Evolutionary conservation across 805 yeast genomes (phyloP), one percentile per base, ranked within the genome.

Genomic region (Metschnikowia picachoensis): DNA sequence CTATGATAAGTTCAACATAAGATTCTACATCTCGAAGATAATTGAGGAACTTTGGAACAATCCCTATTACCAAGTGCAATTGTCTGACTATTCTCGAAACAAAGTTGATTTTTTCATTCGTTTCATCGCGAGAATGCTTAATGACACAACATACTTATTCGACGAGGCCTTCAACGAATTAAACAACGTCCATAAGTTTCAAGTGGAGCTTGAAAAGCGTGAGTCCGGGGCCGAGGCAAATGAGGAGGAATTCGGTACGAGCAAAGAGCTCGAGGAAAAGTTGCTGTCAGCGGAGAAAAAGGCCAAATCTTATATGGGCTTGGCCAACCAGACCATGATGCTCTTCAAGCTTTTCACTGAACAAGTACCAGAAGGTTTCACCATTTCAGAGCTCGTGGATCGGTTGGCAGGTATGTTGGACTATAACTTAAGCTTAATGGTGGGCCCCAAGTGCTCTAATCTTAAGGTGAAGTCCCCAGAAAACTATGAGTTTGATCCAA

Each of bases 321-420:
- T 94, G 52, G 82, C 94, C 14, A 86, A 87, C 55, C 87, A 89
- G 65, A 87, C 96, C 0, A 82, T 91, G 66, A 78, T 77, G 36
- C 70, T 94, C 52, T 85, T 94, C 59, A 83, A 80, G 53, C 67
- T 90, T 39, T 94, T 91, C 61, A 89, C 98, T 0, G 74, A 79
- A 48, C 92, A 92, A 51, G 87, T 88, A 9, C 97, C 98, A 8
- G 74, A 72, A 42, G 92, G 96, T 0, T 94, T 94, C 67, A 80
- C 82, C 4, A 85, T 88, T 36, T 81, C 87, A 2, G 99, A 94
- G 66, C 83, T 94, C 58, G 96, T 92, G 35, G 96, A 90, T 58
- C 78, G 99, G 65, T 72, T 94, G 51, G 96, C 99, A 0, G 90
- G 96, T 38, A 94, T 94, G 99, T 73, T 94, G 62, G 86, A 94